Evolutionary conservation across 495 filamentous ascomycete species (phyloP).

Genomic region (Aspergillus steynii): DNA sequence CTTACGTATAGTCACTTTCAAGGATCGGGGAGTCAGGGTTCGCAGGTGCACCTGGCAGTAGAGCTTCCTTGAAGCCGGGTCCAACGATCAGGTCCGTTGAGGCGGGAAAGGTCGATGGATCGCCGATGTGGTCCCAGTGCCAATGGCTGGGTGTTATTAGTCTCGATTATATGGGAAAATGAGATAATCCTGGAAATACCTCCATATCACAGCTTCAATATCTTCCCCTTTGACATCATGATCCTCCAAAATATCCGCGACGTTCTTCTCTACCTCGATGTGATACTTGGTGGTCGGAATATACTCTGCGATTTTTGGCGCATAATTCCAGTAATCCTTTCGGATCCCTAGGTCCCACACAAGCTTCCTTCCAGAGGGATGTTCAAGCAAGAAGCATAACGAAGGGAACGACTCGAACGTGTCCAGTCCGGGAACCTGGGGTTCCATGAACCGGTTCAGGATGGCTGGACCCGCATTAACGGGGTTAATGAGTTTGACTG

Average conservation of each 20-base stretch:
- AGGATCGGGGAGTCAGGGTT: slow-evolving; percentile 38
- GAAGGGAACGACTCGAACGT: no score
- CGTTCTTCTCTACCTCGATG: slow-evolving; percentile 45
- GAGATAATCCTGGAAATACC: slow-evolving; percentile 11
- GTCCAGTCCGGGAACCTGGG: no score
- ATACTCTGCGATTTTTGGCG: no score
- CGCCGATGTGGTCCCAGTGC: slow-evolving; percentile 64
- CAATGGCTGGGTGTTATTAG: slow-evolving; percentile 24
- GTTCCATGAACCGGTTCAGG: no score
- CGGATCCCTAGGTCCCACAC: no score
- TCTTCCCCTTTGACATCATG: slow-evolving; percentile 41
- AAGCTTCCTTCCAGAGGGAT: no score
- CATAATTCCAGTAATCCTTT: no score
- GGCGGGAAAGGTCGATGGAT: slow-evolving; percentile 51
- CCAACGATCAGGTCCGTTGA: slow-evolving; percentile 56
- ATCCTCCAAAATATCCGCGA: slow-evolving; percentile 51
- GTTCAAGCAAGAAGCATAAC: no score
- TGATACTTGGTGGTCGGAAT: not conserved
- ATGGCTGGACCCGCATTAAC: no score
- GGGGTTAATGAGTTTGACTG: no score
- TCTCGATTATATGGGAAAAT: slow-evolving; percentile 24
- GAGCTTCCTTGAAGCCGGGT: slow-evolving; percentile 49
- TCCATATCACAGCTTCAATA: slow-evolving; percentile 61
- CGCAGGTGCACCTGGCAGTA: slow-evolving; percentile 53
- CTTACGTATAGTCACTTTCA: slow-evolving; percentile 45